Conservation (phyloP, 1,139 yeast species). For the Saccharomyces hybrid region DNA sequence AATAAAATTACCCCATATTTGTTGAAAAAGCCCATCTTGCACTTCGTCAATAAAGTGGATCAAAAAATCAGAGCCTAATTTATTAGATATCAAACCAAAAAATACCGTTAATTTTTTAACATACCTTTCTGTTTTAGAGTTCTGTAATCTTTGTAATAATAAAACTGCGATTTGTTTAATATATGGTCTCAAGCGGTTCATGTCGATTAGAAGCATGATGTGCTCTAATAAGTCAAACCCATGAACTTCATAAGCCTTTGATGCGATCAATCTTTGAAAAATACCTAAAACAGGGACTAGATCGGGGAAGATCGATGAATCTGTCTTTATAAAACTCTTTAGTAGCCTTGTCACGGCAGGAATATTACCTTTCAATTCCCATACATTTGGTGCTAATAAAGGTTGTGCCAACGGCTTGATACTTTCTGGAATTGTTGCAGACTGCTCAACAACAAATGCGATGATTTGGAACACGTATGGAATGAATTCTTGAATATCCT, state of each 20-base stretch:
- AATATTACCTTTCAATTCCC: constrained; percentile 90
- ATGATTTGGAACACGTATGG: constrained; percentile 89
- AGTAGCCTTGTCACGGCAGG: constrained; percentile 86
- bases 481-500: constrained; percentile 88
- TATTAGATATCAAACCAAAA: constrained; percentile 41
- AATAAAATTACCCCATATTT: constrained; percentile 55
- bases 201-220: constrained; percentile 53
- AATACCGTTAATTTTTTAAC: constrained; percentile 66
- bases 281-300: constrained; percentile 85
- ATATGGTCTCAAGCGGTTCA: constrained; percentile 44
- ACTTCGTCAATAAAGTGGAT: constrained; percentile 37
- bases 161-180: constrained; percentile 68
- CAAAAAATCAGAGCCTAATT: constrained; percentile 38
- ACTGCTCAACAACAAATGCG: constrained; percentile 62
- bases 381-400: constrained; percentile 74
- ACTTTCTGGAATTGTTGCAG: constrained; percentile 48
- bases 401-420: constrained; percentile 70
- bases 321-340: constrained; percentile 60
- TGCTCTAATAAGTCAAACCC: constrained; percentile 82
- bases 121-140: constrained; percentile 74
- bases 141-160: constrained; percentile 71
- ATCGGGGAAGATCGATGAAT: constrained; percentile 45
- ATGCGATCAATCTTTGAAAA: constrained; percentile 87
- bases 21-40: constrained; percentile 45
- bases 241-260: constrained; percentile 67